Evolutionary conservation across 768 basidiomycete genomes (phyloP).

Genomic region (Collybia sp.): DNA sequence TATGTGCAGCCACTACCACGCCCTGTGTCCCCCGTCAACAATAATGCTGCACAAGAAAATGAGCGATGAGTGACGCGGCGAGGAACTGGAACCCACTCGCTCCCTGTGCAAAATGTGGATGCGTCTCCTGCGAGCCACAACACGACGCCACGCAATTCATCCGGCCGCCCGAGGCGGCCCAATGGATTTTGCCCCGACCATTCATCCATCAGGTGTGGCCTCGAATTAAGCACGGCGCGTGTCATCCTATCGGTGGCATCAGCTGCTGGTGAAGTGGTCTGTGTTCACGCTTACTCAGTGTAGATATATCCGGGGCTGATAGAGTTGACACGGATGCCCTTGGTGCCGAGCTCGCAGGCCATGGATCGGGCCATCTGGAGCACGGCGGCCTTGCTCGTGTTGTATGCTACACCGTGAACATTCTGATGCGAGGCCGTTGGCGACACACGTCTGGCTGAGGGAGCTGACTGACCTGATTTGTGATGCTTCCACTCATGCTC

Average conservation of each 20-base stretch:
- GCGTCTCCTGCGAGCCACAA: constrained; percentile 67
- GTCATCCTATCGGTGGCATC: constrained; percentile 45
- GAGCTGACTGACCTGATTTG: constrained; percentile 43
- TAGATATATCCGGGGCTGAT: constrained; percentile 73
- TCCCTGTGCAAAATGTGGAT: constrained; percentile 70
- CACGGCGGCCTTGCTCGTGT: constrained; percentile 74
- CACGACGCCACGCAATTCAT: constrained; percentile 65
- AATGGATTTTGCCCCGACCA: constrained; percentile 62
- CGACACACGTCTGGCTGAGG: not conserved
- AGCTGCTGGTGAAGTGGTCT: too few species aligned
- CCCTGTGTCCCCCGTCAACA: constrained; percentile 16
- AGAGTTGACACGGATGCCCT: constrained; percentile 64
- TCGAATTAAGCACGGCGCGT: constrained; percentile 46
- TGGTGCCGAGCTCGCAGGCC: constrained; percentile 70
- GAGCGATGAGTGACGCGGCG: not conserved
- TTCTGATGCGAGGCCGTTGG: constrained; percentile 27
- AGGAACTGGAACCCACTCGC: constrained; percentile 39
- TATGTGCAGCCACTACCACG: too few species aligned
- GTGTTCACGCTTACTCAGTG: constrained; percentile 38
- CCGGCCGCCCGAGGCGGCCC: constrained; percentile 58
- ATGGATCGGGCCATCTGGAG: constrained; percentile 74
- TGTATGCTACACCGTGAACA: constrained; percentile 69
- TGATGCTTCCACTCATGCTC: constrained; percentile 57
- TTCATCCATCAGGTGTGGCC: constrained; percentile 50
- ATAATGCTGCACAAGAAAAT: constrained; percentile 10